Conservation (phyloP, 2,329 filamentous ascomycete genomes). For the Colletotrichum echinochloae region DNA sequence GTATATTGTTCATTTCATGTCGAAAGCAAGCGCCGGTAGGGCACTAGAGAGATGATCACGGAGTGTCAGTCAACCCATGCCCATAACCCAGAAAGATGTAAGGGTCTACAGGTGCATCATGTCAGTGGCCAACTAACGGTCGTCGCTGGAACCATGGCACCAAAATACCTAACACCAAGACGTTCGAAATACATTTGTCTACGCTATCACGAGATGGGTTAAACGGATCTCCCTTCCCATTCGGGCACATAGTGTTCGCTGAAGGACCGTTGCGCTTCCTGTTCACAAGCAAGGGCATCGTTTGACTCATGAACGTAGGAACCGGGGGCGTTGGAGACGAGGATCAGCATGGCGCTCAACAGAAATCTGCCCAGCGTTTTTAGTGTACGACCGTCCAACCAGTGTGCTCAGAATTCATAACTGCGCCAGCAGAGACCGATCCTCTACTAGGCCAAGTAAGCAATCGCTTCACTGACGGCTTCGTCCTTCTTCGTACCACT, state of each 20-base stretch:
- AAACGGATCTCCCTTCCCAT: neutral
- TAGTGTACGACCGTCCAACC: no score
- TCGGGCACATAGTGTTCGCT: neutral
- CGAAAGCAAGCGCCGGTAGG: neutral
- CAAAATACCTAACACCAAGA: no score
- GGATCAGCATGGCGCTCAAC: neutral
- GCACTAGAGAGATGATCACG: neutral
- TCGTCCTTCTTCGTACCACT: slow-evolving; percentile 42
- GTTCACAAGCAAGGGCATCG: neutral
- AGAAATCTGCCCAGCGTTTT: neutral
- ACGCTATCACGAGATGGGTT: neutral
- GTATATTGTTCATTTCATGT: neutral
- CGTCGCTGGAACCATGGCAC: neutral
- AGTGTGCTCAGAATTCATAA: no score
- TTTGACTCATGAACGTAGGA: neutral
- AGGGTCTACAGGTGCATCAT: neutral
- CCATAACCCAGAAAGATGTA: neutral
- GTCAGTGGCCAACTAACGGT: neutral
- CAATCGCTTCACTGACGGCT: no score
- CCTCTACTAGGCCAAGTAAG: neutral
- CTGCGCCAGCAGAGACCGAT: neutral
- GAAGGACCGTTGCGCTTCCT: no score
- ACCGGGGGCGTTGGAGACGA: no score
- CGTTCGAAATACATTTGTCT: no score
- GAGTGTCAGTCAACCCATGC: neutral